These are phyloP conservation scores for Lizonia empirigonia DNA, from an alignment of 2,329 filamentous ascomycete genomes.

Conservation along the genomic window DNA sequence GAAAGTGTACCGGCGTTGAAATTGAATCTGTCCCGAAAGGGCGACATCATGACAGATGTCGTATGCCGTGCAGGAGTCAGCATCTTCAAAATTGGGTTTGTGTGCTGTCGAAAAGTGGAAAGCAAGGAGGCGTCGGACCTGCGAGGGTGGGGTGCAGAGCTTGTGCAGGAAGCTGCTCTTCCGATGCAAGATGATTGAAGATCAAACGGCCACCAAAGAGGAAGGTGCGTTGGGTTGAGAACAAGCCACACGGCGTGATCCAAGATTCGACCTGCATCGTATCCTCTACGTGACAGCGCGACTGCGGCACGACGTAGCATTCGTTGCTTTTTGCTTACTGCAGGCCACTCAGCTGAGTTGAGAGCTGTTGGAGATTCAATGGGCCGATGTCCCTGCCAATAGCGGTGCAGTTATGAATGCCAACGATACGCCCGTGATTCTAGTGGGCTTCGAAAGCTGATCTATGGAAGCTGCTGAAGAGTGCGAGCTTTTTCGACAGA, in stretches of 20 bases:
- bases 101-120: constrained; percentile 4
- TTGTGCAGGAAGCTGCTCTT: constrained; percentile 14
- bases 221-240: constrained; percentile 19
- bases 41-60: constrained; percentile 12
- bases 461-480: constrained; percentile 9
- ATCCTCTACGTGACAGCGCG: neutral
- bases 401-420: constrained; percentile 26
- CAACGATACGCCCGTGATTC: constrained; percentile 26
- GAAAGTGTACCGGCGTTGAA: constrained; percentile 12
- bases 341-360: constrained; percentile 9
- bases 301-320: neutral
- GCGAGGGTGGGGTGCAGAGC: constrained; percentile 10
- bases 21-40: constrained; percentile 1
- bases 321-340: constrained; percentile 11
- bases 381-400: constrained; percentile 10
- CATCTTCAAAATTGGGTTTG: constrained; percentile 4
- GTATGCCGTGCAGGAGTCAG: constrained; percentile 8
- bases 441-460: constrained; percentile 25
- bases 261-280: constrained; percentile 14
- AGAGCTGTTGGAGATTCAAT: neutral
- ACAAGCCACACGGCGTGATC: constrained; percentile 18
- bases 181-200: constrained; percentile 13
- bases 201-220: constrained; percentile 20
- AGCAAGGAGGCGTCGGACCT: constrained; percentile 1
- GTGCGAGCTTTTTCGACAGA: constrained; percentile 10